Percentiles rank a stretch among this genome's conserved stretches.
Evolutionary conservation across 1,139 yeast genomes (phyloP).

Genomic region (Yueomyces sp.): DNA sequence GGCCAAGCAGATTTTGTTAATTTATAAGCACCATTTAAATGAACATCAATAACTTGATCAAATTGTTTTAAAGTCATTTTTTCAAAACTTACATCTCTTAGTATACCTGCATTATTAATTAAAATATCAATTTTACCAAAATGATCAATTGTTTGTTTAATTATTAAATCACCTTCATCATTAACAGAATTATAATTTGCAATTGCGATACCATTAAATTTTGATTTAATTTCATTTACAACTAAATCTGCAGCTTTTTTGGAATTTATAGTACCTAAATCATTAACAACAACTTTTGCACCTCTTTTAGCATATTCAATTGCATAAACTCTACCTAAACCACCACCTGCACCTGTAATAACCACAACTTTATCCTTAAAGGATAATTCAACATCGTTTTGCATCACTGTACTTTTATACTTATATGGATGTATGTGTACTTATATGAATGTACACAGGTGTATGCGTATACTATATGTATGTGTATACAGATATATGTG

Average conservation of each 20-base stretch:
- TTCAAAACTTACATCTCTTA: slow-evolving; percentile 53
- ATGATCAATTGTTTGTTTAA: slow-evolving; percentile 72
- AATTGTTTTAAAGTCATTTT: slow-evolving; percentile 79
- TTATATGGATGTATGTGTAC: too few relatives aligned
- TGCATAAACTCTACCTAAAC: slow-evolving; percentile 83
- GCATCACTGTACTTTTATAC: neutral
- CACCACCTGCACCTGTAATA: slow-evolving; percentile 97
- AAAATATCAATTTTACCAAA: slow-evolving; percentile 86
- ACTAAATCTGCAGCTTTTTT: slow-evolving; percentile 60
- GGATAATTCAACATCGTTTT: slow-evolving; percentile 1
- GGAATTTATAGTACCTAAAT: slow-evolving; percentile 63
- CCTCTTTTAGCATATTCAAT: slow-evolving; percentile 80
- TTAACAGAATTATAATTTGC: slow-evolving; percentile 89
- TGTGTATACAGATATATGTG: too few relatives aligned
- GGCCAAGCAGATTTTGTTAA: slow-evolving; percentile 93
- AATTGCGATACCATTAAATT: slow-evolving; percentile 71
- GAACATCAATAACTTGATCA: slow-evolving; percentile 72
- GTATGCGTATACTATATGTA: too few relatives aligned
- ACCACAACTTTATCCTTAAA: slow-evolving; percentile 79
- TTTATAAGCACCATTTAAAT: slow-evolving; percentile 78
- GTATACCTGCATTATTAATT: slow-evolving; percentile 89
- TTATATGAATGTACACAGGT: too few relatives aligned
- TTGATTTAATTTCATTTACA: slow-evolving; percentile 64
- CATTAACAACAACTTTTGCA: slow-evolving; percentile 86
- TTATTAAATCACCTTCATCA: slow-evolving; percentile 71